Percentiles rank a stretch among this genome's conserved stretches.
Conservation (phyloP, 257 asterid species). For the Solanum virginianum region DNA sequence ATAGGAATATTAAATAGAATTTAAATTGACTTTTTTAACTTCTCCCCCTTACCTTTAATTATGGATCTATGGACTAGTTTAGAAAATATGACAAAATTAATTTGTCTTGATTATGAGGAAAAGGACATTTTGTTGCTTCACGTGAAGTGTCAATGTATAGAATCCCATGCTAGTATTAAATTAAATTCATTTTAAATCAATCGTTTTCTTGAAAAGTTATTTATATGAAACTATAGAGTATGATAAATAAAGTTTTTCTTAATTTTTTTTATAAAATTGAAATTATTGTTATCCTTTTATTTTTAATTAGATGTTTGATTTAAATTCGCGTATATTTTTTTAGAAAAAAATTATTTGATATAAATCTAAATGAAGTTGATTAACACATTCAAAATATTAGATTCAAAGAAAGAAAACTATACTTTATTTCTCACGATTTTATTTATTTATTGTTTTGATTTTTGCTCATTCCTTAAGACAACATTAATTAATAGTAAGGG, state of each 20-base stretch:
- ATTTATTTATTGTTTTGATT: too few species aligned
- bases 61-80: not conserved
- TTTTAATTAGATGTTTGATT: not conserved
- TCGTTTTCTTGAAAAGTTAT: not conserved
- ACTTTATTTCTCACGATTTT: too few species aligned
- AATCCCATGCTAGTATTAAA: not conserved
- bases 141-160: not conserved
- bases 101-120: not conserved
- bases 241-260: not conserved
- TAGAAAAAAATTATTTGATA: fast-evolving
- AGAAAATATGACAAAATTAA: not conserved
- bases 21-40: not conserved
- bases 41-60: not conserved
- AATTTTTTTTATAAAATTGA: not conserved
- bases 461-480: too few species aligned
- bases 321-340: fast-evolving
- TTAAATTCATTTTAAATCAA: not conserved
- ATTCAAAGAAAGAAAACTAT: too few species aligned
- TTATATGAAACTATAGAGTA: not conserved
- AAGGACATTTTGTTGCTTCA: not conserved
- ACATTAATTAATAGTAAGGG: not conserved
- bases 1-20: not conserved
- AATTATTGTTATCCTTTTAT: not conserved
- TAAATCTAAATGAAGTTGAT: too few species aligned
- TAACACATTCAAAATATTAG: too few species aligned